These are phyloP conservation scores for Fusarium duplospermum DNA, from an alignment of 2,329 filamentous ascomycete species.

Conservation along the genomic window DNA sequence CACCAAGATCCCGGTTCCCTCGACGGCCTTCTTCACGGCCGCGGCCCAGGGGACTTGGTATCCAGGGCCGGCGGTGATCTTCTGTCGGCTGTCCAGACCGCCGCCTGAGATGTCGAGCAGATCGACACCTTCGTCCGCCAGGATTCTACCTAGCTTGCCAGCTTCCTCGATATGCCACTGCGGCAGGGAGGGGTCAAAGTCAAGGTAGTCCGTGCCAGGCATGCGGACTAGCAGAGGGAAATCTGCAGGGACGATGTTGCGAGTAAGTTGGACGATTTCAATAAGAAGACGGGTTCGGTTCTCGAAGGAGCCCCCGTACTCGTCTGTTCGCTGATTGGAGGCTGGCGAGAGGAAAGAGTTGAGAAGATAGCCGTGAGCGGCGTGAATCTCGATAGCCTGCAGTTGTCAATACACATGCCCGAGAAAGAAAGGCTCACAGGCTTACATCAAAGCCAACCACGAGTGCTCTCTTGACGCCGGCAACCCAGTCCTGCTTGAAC, in stretches of 20 bases:
- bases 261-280: conserved; percentile 54
- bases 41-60: conserved; percentile 79
- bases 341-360: conserved; percentile 61
- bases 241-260: conserved; percentile 28
- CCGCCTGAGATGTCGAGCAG: conserved; percentile 77
- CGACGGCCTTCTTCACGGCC: conserved; percentile 73
- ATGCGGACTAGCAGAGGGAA: conserved; percentile 76
- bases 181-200: conserved; percentile 65
- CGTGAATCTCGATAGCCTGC: conserved; percentile 50
- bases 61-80: conserved; percentile 67
- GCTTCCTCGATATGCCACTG: conserved; percentile 74
- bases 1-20: conserved; percentile 59
- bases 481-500: conserved; percentile 39
- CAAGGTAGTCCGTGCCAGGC: conserved; percentile 78
- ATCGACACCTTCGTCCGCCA: conserved; percentile 75
- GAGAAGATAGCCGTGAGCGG: conserved; percentile 64
- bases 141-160: conserved; percentile 67
- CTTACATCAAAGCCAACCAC: conserved; percentile 38
- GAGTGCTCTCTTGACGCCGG: conserved; percentile 35
- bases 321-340: conserved; percentile 64
- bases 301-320: conserved; percentile 57
- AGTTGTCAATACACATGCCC: neutral
- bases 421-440: neutral
- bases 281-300: conserved; percentile 60
- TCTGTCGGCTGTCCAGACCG: conserved; percentile 70